Percentiles rank a stretch among this genome's conserved stretches.
phyloP scores from a whole-genome alignment of 2,329 filamentous ascomycete genomes.

The Stachybotrys elegans region DNA sequence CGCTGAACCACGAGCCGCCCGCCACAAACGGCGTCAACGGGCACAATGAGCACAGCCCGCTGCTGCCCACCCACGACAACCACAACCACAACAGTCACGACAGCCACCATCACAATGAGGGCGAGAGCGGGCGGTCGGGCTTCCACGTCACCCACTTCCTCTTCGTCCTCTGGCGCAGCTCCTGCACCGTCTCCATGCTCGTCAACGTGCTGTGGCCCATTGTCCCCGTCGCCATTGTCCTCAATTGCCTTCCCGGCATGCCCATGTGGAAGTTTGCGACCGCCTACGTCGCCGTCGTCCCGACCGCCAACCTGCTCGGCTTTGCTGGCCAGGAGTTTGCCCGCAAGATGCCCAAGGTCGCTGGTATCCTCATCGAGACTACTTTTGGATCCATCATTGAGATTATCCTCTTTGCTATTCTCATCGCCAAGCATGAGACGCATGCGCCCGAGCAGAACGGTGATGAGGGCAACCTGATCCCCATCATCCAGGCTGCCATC shows the following conservation, averaged over 20 bases:
- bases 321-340: slow-evolving; percentile 52
- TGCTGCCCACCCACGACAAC: slow-evolving; percentile 18
- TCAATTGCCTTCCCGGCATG: slow-evolving; percentile 28
- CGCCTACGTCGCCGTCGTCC: slow-evolving; percentile 43
- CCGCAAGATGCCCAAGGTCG: slow-evolving; percentile 59
- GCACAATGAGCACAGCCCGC: slow-evolving; percentile 18
- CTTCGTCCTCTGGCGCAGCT: slow-evolving; percentile 35
- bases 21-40: not conserved
- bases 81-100: slow-evolving; percentile 9
- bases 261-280: slow-evolving; percentile 40
- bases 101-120: slow-evolving; percentile 23
- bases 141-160: slow-evolving; percentile 38
- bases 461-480: slow-evolving; percentile 36
- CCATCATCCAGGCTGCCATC: slow-evolving; percentile 64
- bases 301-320: slow-evolving; percentile 43
- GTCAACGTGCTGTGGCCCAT: slow-evolving; percentile 46
- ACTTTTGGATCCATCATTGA: slow-evolving; percentile 61
- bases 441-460: slow-evolving; percentile 13
- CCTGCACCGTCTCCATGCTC: slow-evolving; percentile 37
- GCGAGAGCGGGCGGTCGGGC: slow-evolving; percentile 39
- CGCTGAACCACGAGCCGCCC: too few species aligned
- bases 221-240: slow-evolving; percentile 38
- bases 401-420: slow-evolving; percentile 62
- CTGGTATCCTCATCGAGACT: slow-evolving; percentile 46
- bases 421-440: slow-evolving; percentile 37